phyloP scores from a whole-genome alignment of 1,139 yeast genomes.

The Nakaseomyces uthaithaninus region DNA sequence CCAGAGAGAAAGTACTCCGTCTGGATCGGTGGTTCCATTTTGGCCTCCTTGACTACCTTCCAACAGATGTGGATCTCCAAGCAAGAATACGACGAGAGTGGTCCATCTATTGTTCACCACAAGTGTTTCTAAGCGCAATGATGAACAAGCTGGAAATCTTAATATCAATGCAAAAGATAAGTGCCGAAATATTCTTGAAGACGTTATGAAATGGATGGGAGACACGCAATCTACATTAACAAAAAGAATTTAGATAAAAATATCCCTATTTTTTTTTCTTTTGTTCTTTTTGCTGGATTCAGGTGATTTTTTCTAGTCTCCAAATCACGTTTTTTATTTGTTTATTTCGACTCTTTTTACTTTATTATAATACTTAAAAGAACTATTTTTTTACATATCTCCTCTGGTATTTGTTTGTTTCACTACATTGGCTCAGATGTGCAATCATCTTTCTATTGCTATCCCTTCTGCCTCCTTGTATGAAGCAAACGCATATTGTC shows the following conservation, averaged over 20 bases:
- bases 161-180: constrained; percentile 2
- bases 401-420: constrained; percentile 3
- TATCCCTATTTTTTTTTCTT: too few species aligned
- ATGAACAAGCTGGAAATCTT: constrained; percentile 4
- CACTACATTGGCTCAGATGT: background rate
- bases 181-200: constrained; percentile 5
- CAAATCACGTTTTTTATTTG: constrained; percentile 4
- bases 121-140: constrained; percentile 78
- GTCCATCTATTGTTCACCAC: constrained; percentile 99
- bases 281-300: constrained; percentile 3
- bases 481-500: background rate
- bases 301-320: background rate
- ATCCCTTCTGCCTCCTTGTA: too few species aligned
- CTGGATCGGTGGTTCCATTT: constrained; percentile 99
- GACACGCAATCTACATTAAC: background rate
- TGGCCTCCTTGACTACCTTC: constrained; percentile 98
- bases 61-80: constrained; percentile 99
- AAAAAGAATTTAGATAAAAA: background rate
- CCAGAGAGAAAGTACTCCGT: constrained; percentile 99
- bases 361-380: constrained; percentile 1
- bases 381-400: constrained; percentile 3
- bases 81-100: constrained; percentile 99
- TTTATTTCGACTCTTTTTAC: constrained; percentile 1
- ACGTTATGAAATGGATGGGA: constrained; percentile 3
- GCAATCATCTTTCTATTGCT: background rate